Conservation (phyloP, 495 filamentous ascomycete genomes). For the Hypoxylon fragiforme region DNA sequence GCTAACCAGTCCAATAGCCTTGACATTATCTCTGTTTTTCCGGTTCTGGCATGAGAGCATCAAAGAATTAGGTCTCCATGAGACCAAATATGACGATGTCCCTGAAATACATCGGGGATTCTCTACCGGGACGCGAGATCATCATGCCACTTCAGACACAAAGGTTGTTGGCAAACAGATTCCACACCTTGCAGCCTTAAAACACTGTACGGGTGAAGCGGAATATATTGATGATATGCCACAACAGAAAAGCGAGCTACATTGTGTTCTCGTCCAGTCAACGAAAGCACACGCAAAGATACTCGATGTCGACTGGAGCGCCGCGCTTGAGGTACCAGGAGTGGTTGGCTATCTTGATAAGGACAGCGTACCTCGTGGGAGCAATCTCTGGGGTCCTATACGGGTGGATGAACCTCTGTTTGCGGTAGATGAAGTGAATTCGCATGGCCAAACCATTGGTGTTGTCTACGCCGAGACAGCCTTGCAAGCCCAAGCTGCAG, state of each 20-base stretch:
- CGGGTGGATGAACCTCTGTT: slow-evolving; percentile 74
- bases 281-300: slow-evolving; percentile 82
- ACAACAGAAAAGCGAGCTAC: slow-evolving; percentile 72
- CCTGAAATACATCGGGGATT: slow-evolving; percentile 60
- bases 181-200: slow-evolving; percentile 79
- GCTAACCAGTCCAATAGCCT: slow-evolving; percentile 13
- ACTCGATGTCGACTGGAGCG: slow-evolving; percentile 62
- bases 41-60: slow-evolving; percentile 65
- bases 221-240: slow-evolving; percentile 90
- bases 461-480: slow-evolving; percentile 73
- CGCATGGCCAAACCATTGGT: slow-evolving; percentile 81
- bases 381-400: slow-evolving; percentile 82
- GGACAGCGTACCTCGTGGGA: slow-evolving; percentile 61
- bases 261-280: slow-evolving; percentile 74
- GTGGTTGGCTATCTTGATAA: slow-evolving; percentile 74
- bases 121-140: slow-evolving; percentile 60
- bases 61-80: slow-evolving; percentile 35
- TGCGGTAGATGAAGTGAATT: slow-evolving; percentile 73
- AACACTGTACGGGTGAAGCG: slow-evolving; percentile 81
- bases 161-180: slow-evolving; percentile 69
- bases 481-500: slow-evolving; percentile 68
- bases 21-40: slow-evolving; percentile 73
- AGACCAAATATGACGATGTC: slow-evolving; percentile 51
- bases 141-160: slow-evolving; percentile 54
- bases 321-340: slow-evolving; percentile 71